A percentile compares a stretch with the other conserved stretches of the same genome.
phyloP scores from a whole-genome alignment of 2,329 filamentous ascomycete species.

The Hypoxylon sp. region DNA sequence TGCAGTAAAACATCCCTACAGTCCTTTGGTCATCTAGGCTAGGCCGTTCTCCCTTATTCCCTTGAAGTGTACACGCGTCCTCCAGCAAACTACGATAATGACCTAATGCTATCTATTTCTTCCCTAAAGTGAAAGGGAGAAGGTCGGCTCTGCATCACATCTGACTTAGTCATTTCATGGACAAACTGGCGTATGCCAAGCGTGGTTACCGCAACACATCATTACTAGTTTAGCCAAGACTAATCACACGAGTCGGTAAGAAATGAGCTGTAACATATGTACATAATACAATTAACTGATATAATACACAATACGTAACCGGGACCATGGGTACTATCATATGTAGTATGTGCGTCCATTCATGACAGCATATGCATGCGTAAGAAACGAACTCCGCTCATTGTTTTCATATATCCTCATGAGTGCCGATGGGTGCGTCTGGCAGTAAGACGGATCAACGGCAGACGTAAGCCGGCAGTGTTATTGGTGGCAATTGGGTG shows the following conservation, averaged over 20 bases:
- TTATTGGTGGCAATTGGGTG: slow-evolving; percentile 10
- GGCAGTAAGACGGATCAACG: slow-evolving; percentile 7
- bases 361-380: slow-evolving; percentile 6
- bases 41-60: neutral
- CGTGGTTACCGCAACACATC: neutral
- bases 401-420: slow-evolving; percentile 9
- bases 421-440: neutral
- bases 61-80: neutral
- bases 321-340: slow-evolving; percentile 1
- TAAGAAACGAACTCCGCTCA: slow-evolving; percentile 10
- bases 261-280: slow-evolving; percentile 1
- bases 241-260: neutral
- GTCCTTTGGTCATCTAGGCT: neutral
- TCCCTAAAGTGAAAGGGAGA: neutral
- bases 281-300: slow-evolving; percentile 4
- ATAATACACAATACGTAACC: slow-evolving; percentile 17
- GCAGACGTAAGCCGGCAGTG: slow-evolving; percentile 2
- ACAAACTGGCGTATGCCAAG: neutral
- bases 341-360: slow-evolving; percentile 8
- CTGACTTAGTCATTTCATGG: neutral
- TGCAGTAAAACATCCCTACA: neutral
- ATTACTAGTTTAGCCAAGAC: neutral
- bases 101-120: no score
- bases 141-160: neutral
- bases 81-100: neutral